Base-by-base conservation (phyloP, 1,284 basidiomycete species). In the Trichosporon faecale region DNA sequence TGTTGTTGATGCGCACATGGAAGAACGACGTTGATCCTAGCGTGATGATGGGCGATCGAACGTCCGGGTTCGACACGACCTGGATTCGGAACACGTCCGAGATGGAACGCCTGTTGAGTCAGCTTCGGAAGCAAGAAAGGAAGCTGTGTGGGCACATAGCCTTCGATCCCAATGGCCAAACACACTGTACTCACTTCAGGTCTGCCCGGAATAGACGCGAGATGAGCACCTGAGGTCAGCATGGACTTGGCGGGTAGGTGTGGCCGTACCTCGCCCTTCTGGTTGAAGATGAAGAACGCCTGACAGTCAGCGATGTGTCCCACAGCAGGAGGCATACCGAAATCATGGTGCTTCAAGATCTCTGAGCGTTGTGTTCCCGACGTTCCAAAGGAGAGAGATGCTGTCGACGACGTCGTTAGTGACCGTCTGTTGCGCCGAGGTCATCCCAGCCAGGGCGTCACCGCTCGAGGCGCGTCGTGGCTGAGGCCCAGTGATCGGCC, bases 271-370 rank as follows among this genome's bases (percentile, higher is more conserved):
- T 98, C 95, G 80, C 95, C 95, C 84, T 97, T 97, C 84, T 94
- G 93, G 80, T 96, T 98, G 87, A 97, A 97, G 74, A 97, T 93
- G 85, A 98, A 98, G 89, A 98, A 95, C 66, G 93, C 95, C 92
- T 95, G 72, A 21, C 63, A 60, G 25, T 72, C 6, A 68, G 68
- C 66, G 49, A 7, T n/a, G 7, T n/a, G 8, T 23, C 8, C 4
- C 21, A 21, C 29, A 18, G 25, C n/a, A n/a, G 21, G n/a, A 12
- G 3, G 25, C 77, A 72, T 55, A 80, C 79, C 64, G 80, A 82
- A 55, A 80, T 79, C 79, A 82, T 82, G n/a, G 25, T 70, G 66
- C 57, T 25, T 63, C 23, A 23, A 46, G 23, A 52, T 35, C 12
- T n/a, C 27, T 12, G n/a, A n/a, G 12, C 37, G 33, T 18, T 14